These are phyloP conservation scores for Astrephomene gubernaculifera DNA, from an alignment of 139 green algal species.

Conservation along the genomic window DNA sequence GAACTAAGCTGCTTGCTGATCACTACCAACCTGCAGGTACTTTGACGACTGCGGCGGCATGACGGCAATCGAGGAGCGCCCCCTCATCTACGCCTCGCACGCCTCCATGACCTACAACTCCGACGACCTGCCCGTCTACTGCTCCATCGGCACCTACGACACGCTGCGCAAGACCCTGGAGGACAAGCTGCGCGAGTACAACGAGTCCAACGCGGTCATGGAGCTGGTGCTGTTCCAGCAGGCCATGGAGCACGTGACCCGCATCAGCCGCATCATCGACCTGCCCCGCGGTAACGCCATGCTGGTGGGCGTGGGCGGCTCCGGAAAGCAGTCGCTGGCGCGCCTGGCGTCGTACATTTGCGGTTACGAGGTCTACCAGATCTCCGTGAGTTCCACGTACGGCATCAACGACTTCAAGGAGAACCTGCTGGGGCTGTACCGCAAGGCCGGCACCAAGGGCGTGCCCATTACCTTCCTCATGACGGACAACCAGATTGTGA, in stretches of 20 bases:
- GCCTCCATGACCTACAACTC: constrained; percentile 38
- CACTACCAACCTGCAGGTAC: constrained; percentile 25
- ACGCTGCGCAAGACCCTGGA: constrained; percentile 82
- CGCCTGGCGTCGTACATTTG: constrained; percentile 86
- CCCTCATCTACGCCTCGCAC: constrained; percentile 71
- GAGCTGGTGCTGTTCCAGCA: constrained; percentile 94
- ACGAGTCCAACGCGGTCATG: constrained; percentile 93
- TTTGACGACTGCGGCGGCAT: constrained; percentile 72
- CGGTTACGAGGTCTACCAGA: constrained; percentile 78
- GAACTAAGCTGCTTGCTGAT: too few species aligned
- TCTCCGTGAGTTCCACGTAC: constrained; percentile 89
- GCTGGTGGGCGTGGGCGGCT: constrained; percentile 90
- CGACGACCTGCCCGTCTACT: constrained; percentile 64
- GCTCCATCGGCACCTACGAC: background rate
- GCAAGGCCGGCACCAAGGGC: constrained; percentile 82
- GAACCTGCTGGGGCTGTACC: constrained; percentile 93
- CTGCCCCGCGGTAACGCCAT: constrained; percentile 87
- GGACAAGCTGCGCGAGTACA: constrained; percentile 88
- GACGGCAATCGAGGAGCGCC: constrained; percentile 72
- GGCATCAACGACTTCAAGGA: constrained; percentile 87
- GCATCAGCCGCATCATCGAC: constrained; percentile 87
- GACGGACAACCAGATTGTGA: constrained; percentile 82
- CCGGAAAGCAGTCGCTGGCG: constrained; percentile 87
- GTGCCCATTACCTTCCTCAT: constrained; percentile 90
- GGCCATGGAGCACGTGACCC: constrained; percentile 91